Evolutionary conservation across 2,329 filamentous ascomycete species (phyloP), one percentile per base, ranked within the genome.

Genomic region (Nemania sp.): DNA sequence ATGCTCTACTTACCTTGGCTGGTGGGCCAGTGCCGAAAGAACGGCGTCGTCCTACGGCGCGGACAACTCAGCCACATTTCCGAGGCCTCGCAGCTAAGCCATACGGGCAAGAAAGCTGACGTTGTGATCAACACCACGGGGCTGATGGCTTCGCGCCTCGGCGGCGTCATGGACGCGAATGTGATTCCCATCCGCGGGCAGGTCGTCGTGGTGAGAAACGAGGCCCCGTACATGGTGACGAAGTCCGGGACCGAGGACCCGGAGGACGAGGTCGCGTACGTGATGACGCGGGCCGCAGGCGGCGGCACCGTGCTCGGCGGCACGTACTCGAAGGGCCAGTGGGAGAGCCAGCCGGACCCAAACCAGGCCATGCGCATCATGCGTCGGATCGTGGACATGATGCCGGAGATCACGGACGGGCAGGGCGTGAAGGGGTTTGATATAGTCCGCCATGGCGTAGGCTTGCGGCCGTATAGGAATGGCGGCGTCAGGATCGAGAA

Each of bases 281-380:
- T 89, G 42, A 96, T 97, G 91, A 85, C 84, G 65, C 81, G 92
- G 23, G 89, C 91, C 1, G 80, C 79, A 0, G 82, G 82, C n/a
- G 92, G 91, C 17, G 92, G 92, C 9, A 94, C 90, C 0, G 80
- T 96, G 36, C 75, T 96, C 2, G 92, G 91, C n/a, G 92, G 92
- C 2, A 93, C 86, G 41, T 89, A 95, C 65, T 86, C 91, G 69
- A 83, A 87, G 64, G 80, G 85, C 23, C 88, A 86, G 65, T 96
- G 90, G 90, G 89, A 94, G 62, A 81, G 84, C 31, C 80, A 86
- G 61, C 85, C 88, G 1, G 91, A 96, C 64, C 86, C 87, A 0
- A 90, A 89, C 66, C 78, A 91, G n/a, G 90, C 91, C 0, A 73
- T 81, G 49, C 80, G 91, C 11, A 96, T 96, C 68, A 94, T 96